Conservation (phyloP, 192 early-diverging fungal genomes). For the Globomyces pollinis-pini region DNA sequence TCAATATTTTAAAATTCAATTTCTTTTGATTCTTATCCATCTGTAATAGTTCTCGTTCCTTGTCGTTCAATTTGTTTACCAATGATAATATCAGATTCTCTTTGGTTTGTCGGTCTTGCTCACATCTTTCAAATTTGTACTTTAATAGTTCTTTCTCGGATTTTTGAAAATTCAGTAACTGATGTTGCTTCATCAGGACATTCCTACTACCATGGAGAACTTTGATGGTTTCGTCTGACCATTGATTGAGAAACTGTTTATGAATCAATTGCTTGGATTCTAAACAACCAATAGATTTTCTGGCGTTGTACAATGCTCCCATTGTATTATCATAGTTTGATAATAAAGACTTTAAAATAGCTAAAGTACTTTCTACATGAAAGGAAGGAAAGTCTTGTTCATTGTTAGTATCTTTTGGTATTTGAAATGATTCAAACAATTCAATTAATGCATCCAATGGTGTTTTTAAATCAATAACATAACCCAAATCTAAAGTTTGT, state of each 20-base stretch:
- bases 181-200: not conserved
- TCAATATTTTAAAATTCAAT: not conserved
- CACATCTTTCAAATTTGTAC: not conserved
- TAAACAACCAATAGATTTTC: not conserved
- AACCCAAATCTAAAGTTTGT: not conserved
- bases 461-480: not conserved
- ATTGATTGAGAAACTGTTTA: not conserved
- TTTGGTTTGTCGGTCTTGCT: not conserved
- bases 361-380: conserved; percentile 1
- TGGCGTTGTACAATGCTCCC: not conserved
- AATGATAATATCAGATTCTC: not conserved
- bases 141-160: not conserved
- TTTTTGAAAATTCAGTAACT: not conserved
- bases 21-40: not conserved
- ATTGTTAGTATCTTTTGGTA: not conserved
- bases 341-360: not conserved
- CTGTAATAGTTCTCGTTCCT: not conserved
- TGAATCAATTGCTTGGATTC: not conserved
- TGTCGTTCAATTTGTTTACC: not conserved
- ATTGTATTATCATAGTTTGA: not conserved
- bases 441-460: conserved; percentile 1
- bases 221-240: not conserved
- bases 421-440: not conserved
- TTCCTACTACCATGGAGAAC: not conserved
- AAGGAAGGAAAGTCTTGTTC: not conserved